Evolutionary conservation across 2,329 filamentous ascomycete species (phyloP).

Genomic region (Ceratocystis cubensis): DNA sequence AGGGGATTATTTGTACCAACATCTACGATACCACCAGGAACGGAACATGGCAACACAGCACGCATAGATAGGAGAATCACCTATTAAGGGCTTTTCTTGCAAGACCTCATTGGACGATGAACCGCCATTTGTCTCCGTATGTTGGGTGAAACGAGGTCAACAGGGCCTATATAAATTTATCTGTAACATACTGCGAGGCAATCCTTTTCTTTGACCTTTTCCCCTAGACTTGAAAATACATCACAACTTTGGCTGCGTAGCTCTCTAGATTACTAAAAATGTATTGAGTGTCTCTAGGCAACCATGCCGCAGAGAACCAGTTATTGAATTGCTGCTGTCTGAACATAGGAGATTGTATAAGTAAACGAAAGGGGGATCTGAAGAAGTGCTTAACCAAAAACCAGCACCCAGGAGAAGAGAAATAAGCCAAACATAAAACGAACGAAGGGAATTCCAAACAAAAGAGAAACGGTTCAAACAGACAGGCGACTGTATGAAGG

Average conservation of each 20-base stretch:
- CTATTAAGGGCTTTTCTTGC: neutral
- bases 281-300: neutral
- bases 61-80: neutral
- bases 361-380: constrained; percentile 6
- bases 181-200: neutral
- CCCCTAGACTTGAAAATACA: neutral
- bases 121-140: neutral
- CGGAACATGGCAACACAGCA: neutral
- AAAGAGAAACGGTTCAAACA: neutral
- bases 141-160: neutral
- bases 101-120: neutral
- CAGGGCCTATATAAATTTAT: constrained; percentile 1
- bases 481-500: neutral
- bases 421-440: neutral
- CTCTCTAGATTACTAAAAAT: neutral
- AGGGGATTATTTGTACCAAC: neutral
- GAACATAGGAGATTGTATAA: constrained; percentile 6
- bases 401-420: neutral
- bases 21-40: constrained; percentile 8
- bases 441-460: neutral
- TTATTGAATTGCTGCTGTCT: neutral
- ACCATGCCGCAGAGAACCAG: neutral
- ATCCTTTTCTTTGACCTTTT: neutral
- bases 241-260: neutral
- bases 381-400: neutral